Percentiles rank a stretch among this genome's conserved stretches.
phyloP scores from a whole-genome alignment of 805 yeast species.

The Cyberlindnera saturnus region DNA sequence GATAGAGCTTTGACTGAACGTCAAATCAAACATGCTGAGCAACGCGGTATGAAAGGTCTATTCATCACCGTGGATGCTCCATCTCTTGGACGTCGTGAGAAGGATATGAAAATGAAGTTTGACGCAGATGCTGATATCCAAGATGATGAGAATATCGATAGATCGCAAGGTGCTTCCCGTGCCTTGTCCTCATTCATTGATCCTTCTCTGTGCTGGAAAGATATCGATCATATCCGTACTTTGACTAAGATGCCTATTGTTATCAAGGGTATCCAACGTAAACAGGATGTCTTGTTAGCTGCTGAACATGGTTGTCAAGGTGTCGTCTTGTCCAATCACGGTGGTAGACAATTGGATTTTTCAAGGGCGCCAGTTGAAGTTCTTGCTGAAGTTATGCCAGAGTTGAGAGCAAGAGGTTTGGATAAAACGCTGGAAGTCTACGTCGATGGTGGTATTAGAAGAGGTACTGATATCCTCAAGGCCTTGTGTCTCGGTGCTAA shows the following conservation, averaged over 20 bases:
- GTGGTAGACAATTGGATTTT: constrained; percentile 84
- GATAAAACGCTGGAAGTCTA: constrained; percentile 49
- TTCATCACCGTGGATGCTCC: constrained; percentile 94
- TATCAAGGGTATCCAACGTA: constrained; percentile 80
- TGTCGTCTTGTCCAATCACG: constrained; percentile 83
- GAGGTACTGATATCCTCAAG: constrained; percentile 62
- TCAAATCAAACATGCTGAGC: constrained; percentile 66
- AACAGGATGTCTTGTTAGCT: constrained; percentile 72
- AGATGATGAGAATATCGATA: constrained; percentile 46
- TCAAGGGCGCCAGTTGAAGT: constrained; percentile 74
- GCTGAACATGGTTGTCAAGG: constrained; percentile 68
- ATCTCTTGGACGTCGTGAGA: constrained; percentile 84
- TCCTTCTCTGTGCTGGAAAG: constrained; percentile 59
- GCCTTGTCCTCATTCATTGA: constrained; percentile 86
- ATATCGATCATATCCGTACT: constrained; percentile 47
- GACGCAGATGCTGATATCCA: constrained; percentile 42
- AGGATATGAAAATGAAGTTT: constrained; percentile 68
- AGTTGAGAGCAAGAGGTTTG: constrained; percentile 38
- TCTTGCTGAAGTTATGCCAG: constrained; percentile 61
- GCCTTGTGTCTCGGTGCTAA: constrained; percentile 66
- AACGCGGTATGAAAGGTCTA: constrained; percentile 70
- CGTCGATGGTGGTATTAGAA: constrained; percentile 64
- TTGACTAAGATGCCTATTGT: constrained; percentile 61
- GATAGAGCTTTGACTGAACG: constrained; percentile 60
- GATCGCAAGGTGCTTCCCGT: constrained; percentile 77